Conservation (phyloP, 495 filamentous ascomycete species). For the Aspergillus ellipticus region DNA sequence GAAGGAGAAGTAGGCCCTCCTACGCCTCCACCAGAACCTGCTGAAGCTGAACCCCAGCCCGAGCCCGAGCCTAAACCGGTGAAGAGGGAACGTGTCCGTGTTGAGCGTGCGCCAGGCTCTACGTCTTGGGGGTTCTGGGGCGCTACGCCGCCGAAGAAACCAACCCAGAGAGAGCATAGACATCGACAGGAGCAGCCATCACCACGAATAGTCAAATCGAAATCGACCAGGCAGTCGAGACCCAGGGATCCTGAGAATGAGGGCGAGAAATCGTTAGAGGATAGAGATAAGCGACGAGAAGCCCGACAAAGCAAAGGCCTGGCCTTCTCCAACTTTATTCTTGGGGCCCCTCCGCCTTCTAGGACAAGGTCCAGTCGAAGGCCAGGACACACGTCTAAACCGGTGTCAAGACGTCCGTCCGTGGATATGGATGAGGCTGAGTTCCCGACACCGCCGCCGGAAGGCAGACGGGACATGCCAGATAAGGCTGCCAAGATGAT, state of each 20-base stretch:
- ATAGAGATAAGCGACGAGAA: conserved; percentile 44
- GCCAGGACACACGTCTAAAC: conserved; percentile 35
- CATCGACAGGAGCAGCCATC: conserved; percentile 25
- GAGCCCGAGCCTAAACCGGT: conserved; percentile 38
- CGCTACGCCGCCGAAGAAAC: conserved; percentile 47
- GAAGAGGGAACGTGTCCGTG: conserved; percentile 58
- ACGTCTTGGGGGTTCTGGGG: conserved; percentile 61
- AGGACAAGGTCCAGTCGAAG: conserved; percentile 48
- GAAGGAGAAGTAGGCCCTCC: conserved; percentile 35
- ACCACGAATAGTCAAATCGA: conserved; percentile 44
- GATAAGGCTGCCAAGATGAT: conserved; percentile 60
- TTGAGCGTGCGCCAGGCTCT: conserved; percentile 45
- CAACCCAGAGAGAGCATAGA: conserved; percentile 40
- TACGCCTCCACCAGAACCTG: conserved; percentile 52
- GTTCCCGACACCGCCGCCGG: conserved; percentile 52
- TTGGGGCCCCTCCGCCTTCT: conserved; percentile 41
- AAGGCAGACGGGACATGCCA: conserved; percentile 43
- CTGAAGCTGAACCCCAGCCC: conserved; percentile 28
- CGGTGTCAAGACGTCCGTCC: conserved; percentile 45
- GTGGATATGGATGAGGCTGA: conserved; percentile 46
- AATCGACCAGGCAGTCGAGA: conserved; percentile 42
- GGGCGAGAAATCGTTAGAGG: conserved; percentile 52
- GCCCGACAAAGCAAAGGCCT: conserved; percentile 42
- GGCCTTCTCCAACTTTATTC: conserved; percentile 51
- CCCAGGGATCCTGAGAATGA: conserved; percentile 46